Evolutionary conservation across 2,329 filamentous ascomycete genomes (phyloP), one percentile per base, ranked within the genome.

Genomic region (Fusarium dimerum): DNA sequence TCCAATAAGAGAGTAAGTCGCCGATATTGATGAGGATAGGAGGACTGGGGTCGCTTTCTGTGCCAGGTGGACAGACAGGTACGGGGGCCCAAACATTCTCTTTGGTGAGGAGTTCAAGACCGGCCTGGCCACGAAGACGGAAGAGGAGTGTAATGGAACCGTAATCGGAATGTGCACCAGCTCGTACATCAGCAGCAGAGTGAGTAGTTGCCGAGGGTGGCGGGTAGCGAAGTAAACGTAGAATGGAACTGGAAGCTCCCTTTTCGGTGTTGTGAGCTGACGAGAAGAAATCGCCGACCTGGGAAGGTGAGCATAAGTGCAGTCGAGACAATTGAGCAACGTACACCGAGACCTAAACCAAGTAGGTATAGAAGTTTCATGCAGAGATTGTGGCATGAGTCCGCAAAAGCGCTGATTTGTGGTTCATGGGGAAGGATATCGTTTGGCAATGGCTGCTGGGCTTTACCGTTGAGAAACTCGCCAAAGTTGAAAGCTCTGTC

Each of bases 111-210:
- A 97, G 87, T 71, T 97, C 92, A 1, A 99, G 79, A 0, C 94
- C 94, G 0, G 92, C 87, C 65, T 97, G 92, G 2, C 89, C 89
- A 1, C 84, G 83, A 2, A 92, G 83, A 61, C 94, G 91, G 77
- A 99, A 97, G 11, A 97, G 82, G n/a, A 87, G 76, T 2, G 84
- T 87, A 52, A 87, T 72, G 53, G 80, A 83, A 50, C 85, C 85
- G 73, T 96, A 96, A 75, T 97, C 92, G 5, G 89, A 93, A 71
- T 97, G 93, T 0, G 93, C 92, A 51, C 93, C 94, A 7, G 93
- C 93, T 29, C 93, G 87, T 55, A 97, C 83, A 65, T 93, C 89
- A 49, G 75, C 65, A 55, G 65, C 47, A 34, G 78, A 62, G 61
- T 84, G 71, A 11, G 69, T 64, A 8, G 76, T 77, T 9, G 71